phyloP scores from a whole-genome alignment of 306 rosid species.

The Quillaja saponaria region DNA sequence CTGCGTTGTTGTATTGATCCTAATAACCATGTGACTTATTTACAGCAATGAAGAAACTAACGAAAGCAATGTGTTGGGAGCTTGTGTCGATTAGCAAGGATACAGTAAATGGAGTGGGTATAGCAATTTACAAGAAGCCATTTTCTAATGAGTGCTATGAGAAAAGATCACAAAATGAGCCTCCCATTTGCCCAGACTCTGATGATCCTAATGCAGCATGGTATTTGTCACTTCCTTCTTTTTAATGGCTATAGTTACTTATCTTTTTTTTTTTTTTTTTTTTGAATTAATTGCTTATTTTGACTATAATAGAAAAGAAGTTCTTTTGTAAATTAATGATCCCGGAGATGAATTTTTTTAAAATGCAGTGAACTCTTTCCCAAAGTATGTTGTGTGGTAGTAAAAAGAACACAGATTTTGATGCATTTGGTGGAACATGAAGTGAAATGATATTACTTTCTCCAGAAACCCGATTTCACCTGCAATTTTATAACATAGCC shows the following conservation, averaged over 20 bases:
- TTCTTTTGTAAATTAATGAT: not conserved
- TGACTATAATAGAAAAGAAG: not conserved
- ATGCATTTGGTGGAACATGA: slow-evolving; percentile 8
- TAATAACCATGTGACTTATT: slow-evolving; percentile 20
- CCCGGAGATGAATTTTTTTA: not conserved
- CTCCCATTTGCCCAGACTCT: slow-evolving; percentile 66
- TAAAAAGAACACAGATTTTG: slow-evolving; percentile 9
- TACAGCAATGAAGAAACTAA: slow-evolving; percentile 81
- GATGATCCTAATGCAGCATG: slow-evolving; percentile 95
- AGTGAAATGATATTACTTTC: no score
- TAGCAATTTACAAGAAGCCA: slow-evolving; percentile 84
- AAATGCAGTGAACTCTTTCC: not conserved
- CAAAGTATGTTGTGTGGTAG: not conserved
- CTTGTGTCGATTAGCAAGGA: slow-evolving; percentile 74
- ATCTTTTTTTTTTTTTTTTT: no score
- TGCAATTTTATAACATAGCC: slow-evolving; percentile 16
- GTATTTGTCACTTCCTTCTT: slow-evolving; percentile 38
- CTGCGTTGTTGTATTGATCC: slow-evolving; percentile 5
- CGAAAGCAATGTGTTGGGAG: slow-evolving; percentile 90
- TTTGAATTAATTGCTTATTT: slow-evolving; percentile 18
- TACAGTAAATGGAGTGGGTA: slow-evolving; percentile 72
- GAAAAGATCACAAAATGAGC: slow-evolving; percentile 62
- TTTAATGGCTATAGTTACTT: no score
- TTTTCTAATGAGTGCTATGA: slow-evolving; percentile 81
- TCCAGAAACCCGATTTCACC: not conserved